Evolutionary conservation across 73 alveolate species (phyloP).

Genomic region (Tetrahymena thermophila): DNA sequence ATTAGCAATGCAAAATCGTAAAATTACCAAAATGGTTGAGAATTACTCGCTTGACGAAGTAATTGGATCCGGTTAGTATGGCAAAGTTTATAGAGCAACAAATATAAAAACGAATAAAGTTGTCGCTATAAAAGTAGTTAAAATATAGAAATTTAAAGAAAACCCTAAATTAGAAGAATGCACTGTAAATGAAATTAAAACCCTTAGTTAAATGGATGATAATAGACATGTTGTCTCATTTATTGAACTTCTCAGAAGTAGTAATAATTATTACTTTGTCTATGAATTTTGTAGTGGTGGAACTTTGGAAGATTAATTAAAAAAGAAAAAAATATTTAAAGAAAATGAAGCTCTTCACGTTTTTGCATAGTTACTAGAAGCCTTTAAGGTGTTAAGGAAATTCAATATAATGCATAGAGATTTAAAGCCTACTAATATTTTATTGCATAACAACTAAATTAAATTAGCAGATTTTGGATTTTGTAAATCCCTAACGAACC

Average conservation of each 20-base stretch:
- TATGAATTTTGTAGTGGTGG: constrained; percentile 45
- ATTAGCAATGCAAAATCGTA: not conserved
- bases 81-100: constrained; percentile 43
- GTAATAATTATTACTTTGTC: constrained; percentile 28
- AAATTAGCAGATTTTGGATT: constrained; percentile 45
- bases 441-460: constrained; percentile 19
- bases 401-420: constrained; percentile 36
- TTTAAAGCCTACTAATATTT: constrained; percentile 33
- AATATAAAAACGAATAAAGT: not conserved
- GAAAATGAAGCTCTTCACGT: constrained; percentile 21
- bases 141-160: constrained; percentile 29
- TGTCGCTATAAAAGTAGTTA: constrained; percentile 29
- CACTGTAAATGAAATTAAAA: constrained; percentile 28
- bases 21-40: constrained; percentile 26
- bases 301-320: constrained; percentile 19
- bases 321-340: constrained; percentile 17
- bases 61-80: constrained; percentile 39
- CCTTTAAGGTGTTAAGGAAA: constrained; percentile 30
- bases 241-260: constrained; percentile 16
- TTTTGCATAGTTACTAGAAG: constrained; percentile 8
- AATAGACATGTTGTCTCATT: constrained; percentile 23
- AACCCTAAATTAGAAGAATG: constrained; percentile 40
- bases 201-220: constrained; percentile 9
- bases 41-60: constrained; percentile 26
- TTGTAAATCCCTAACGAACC: constrained; percentile 32